These are phyloP conservation scores for Funneliformis geosporum DNA, from an alignment of 192 early-diverging fungal species.

Conservation along the genomic window DNA sequence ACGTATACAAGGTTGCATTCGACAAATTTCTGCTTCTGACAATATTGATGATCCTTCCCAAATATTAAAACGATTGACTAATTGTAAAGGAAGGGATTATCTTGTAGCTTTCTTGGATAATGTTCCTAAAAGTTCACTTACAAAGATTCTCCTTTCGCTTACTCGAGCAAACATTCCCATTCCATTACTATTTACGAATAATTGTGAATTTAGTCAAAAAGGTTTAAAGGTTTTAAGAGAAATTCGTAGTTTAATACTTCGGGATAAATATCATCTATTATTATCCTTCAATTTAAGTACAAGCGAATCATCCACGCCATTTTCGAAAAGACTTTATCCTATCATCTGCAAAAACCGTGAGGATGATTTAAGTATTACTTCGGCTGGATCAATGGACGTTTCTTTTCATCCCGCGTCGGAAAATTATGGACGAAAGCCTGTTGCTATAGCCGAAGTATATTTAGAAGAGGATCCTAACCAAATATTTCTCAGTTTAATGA, in stretches of 20 bases:
- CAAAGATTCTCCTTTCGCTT: background rate
- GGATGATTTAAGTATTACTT: background rate
- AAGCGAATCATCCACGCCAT: background rate
- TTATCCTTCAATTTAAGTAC: background rate
- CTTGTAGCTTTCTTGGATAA: background rate
- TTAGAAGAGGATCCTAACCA: background rate
- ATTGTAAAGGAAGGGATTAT: background rate
- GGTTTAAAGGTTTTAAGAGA: background rate
- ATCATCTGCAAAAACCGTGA: slow-evolving; percentile 2
- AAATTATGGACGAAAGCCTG: slow-evolving; percentile 6
- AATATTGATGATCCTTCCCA: background rate
- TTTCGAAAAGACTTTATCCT: background rate
- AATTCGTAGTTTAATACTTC: background rate
- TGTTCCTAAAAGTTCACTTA: background rate
- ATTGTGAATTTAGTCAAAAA: background rate
- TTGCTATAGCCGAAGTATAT: slow-evolving; percentile 8
- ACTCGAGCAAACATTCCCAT: slow-evolving; percentile 13
- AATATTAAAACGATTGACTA: background rate
- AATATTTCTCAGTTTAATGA: background rate
- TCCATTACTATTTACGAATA: slow-evolving; percentile 3
- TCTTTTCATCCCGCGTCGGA: slow-evolving; percentile 7
- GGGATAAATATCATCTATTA: slow-evolving; percentile 4
- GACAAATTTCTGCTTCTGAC: background rate
- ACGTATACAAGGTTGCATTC: background rate
- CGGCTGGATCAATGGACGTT: background rate